A percentile compares a stretch with the other conserved stretches of the same genome.
Conservation (phyloP, 805 yeast species). For the Kodamaea nitidulidarum region DNA sequence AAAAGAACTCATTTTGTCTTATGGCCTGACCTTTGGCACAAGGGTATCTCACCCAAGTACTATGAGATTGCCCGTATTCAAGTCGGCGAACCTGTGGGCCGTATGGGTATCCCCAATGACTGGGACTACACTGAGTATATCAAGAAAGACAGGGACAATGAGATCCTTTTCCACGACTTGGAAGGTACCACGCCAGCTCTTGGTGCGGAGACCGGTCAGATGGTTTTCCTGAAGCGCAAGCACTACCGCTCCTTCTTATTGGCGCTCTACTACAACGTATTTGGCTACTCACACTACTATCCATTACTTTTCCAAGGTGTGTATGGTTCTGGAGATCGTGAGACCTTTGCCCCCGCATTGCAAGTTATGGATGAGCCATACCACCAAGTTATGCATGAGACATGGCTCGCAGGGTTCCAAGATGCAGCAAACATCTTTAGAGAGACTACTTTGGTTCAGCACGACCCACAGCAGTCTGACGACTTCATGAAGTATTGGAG, state of each 20-base stretch:
- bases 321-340: constrained; percentile 43
- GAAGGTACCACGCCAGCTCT: constrained; percentile 35
- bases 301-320: constrained; percentile 40
- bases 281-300: constrained; percentile 35
- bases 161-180: constrained; percentile 24
- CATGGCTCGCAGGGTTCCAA: constrained; percentile 12
- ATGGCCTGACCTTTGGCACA: constrained; percentile 44
- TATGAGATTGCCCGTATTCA: constrained; percentile 32
- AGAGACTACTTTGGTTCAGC: constrained; percentile 31
- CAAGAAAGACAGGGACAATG: constrained; percentile 7
- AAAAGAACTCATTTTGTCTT: constrained; percentile 23
- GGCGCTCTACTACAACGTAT: constrained; percentile 36
- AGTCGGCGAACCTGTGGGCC: constrained; percentile 18
- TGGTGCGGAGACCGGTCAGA: constrained; percentile 38
- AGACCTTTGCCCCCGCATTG: constrained; percentile 40
- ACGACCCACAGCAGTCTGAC: constrained; percentile 22
- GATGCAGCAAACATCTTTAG: constrained; percentile 4
- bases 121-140: constrained; percentile 11
- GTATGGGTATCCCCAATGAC: constrained; percentile 28
- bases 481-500: constrained; percentile 24
- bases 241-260: constrained; percentile 31
- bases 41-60: constrained; percentile 34
- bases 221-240: constrained; percentile 30
- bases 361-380: constrained; percentile 34
- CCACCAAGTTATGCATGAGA: constrained; percentile 27